phyloP scores from a whole-genome alignment of 108 stramenopile genomes.

The Seminavis robusta region DNA sequence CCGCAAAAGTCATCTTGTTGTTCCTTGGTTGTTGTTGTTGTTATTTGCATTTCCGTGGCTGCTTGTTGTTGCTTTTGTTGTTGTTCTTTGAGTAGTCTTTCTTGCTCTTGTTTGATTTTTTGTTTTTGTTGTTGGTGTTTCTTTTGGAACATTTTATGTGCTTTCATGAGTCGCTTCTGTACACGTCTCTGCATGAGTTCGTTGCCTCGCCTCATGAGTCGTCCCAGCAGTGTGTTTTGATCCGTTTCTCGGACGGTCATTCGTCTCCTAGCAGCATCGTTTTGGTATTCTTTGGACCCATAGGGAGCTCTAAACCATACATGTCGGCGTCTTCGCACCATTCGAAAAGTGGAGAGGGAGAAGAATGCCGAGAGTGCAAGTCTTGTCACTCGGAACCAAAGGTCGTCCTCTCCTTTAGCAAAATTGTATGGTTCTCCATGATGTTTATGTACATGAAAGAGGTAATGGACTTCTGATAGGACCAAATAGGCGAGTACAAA shows the following conservation, averaged over 20 bases:
- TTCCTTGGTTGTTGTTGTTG: too few species aligned
- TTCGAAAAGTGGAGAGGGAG: constrained; percentile 57
- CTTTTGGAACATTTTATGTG: constrained; percentile 49
- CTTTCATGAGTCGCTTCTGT: constrained; percentile 35
- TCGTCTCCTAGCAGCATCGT: constrained; percentile 29
- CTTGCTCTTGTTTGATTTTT: not conserved
- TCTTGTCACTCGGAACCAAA: not conserved
- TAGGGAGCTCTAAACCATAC: constrained; percentile 66
- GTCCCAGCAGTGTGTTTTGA: constrained; percentile 28
- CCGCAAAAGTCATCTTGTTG: too few species aligned
- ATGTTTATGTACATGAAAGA: too few species aligned
- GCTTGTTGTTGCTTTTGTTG: too few species aligned
- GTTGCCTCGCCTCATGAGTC: constrained; percentile 20
- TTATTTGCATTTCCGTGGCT: too few species aligned
- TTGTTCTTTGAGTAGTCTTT: too few species aligned
- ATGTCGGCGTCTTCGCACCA: constrained; percentile 60
- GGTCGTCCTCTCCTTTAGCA: too few species aligned
- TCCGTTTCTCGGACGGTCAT: constrained; percentile 45
- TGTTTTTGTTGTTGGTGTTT: constrained; percentile 23
- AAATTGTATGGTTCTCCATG: too few species aligned
- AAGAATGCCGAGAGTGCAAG: constrained; percentile 2
- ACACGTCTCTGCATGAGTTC: constrained; percentile 27
- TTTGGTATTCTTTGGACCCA: constrained; percentile 38
- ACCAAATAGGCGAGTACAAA: constrained; percentile 25
- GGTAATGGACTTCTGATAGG: constrained; percentile 25